These are phyloP conservation scores for Truncatella angustata DNA, from an alignment of 2,329 filamentous ascomycete species.

Conservation along the genomic window DNA sequence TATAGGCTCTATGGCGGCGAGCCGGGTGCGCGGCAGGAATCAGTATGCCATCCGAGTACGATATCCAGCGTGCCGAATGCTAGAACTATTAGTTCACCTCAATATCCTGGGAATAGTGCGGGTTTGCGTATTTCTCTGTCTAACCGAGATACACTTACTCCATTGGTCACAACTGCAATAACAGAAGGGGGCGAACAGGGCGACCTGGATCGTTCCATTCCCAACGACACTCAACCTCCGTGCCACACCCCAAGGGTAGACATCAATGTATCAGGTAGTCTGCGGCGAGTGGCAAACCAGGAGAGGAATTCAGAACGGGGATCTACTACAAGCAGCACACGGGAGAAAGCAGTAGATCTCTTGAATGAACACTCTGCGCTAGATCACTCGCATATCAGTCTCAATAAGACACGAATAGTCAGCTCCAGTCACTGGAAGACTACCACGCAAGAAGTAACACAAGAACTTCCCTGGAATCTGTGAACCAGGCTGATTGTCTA, in stretches of 20 bases:
- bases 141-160: no score
- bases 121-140: background rate
- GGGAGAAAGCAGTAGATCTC: no score
- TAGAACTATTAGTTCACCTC: background rate
- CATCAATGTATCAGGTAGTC: background rate
- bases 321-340: no score
- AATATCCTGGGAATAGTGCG: background rate
- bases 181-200: no score
- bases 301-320: no score
- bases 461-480: background rate
- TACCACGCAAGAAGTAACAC: slow-evolving; percentile 12
- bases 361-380: slow-evolving; percentile 20
- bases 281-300: background rate
- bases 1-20: slow-evolving; percentile 22
- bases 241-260: background rate
- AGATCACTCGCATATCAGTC: slow-evolving; percentile 22
- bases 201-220: background rate
- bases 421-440: slow-evolving; percentile 32
- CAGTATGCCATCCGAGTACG: no score
- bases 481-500: no score
- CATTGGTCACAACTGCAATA: no score
- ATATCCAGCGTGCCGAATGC: background rate
- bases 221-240: background rate
- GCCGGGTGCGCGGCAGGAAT: background rate
- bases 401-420: slow-evolving; percentile 34